phyloP scores from a whole-genome alignment of 345 rosid species.

The Corchorus olitorius region DNA sequence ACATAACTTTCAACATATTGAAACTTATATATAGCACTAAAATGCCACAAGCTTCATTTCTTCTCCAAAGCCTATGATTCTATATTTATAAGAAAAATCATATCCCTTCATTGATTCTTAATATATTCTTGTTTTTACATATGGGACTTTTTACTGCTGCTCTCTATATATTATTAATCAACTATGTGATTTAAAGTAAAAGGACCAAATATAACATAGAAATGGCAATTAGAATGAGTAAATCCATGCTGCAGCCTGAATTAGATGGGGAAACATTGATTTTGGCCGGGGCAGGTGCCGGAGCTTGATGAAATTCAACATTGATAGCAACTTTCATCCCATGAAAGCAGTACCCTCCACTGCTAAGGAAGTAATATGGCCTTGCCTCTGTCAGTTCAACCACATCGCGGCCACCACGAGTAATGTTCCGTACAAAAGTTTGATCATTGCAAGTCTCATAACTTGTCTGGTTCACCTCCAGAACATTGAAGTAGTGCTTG shows the following conservation, averaged over 20 bases:
- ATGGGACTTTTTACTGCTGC: background rate
- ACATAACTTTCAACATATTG: background rate
- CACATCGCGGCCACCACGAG: slow-evolving; percentile 64
- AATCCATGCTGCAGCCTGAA: background rate
- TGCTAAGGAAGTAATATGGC: slow-evolving; percentile 53
- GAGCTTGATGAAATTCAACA: slow-evolving; percentile 22
- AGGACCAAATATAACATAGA: background rate
- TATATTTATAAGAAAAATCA: background rate
- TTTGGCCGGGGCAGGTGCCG: slow-evolving; percentile 16
- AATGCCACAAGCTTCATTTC: background rate
- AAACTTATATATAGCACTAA: background rate
- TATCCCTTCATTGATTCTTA: background rate
- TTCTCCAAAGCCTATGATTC: background rate
- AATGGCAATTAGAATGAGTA: background rate
- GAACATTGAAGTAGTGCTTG: slow-evolving; percentile 50
- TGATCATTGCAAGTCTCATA: slow-evolving; percentile 49
- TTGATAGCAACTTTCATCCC: slow-evolving; percentile 55
- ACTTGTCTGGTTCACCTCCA: slow-evolving; percentile 67
- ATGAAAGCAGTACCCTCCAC: slow-evolving; percentile 61
- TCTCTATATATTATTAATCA: background rate
- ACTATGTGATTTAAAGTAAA: background rate
- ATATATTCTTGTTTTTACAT: too few species aligned
- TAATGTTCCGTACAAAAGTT: slow-evolving; percentile 49
- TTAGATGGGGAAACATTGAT: background rate
- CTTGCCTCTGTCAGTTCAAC: slow-evolving; percentile 45